Evolutionary conservation across 208 protist species (phyloP), one percentile per base, ranked within the genome.

Genomic region (Crithidia expoeki): DNA sequence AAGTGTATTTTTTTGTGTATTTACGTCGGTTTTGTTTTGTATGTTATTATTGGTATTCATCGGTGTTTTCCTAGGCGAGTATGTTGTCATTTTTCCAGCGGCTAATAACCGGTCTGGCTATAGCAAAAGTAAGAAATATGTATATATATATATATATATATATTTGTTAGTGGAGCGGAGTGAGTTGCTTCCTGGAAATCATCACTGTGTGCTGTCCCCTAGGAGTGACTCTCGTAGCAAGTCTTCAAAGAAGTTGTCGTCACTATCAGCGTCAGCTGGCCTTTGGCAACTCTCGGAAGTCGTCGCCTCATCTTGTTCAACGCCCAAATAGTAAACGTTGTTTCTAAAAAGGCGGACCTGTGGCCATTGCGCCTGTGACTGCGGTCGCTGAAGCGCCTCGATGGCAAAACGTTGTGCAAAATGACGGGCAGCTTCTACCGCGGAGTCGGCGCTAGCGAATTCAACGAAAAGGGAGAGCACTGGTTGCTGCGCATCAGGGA

Each of bases 381-480:
- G 25, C 4, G 52, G 28, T 27, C 11, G 36, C 30, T 59, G 21
- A 25, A 21, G 28, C 6, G 49, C 27, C 10, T 62, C 59, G 3
- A 40, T 21, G n/a, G 59, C 57, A 23, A 85, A 81, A 14, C 68
- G 81, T 10, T 25, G 61, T 16, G 66, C 65, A 55, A 92, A 75
- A 42, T 88, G 75, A 4, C 79, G 74, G 4, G 83, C 77, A 7
- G 86, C 81, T 51, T 92, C 86, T 23, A 68, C 47, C 10, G 84
- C 83, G 4, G 83, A 79, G 34, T 84, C 81, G 58, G 53, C 34
- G 19, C 58, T 80, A 25, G 46, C 64, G 59, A 88, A 92, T 52
- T 92, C 86, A n/a, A 92, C 64, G 68, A 92, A 92, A 34, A 91
- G 58, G 19, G 79, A 80, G 7, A 65, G 9, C 5, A 42, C 60